phyloP scores from a whole-genome alignment of 345 rosid species.

The Aquilaria sinensis region DNA sequence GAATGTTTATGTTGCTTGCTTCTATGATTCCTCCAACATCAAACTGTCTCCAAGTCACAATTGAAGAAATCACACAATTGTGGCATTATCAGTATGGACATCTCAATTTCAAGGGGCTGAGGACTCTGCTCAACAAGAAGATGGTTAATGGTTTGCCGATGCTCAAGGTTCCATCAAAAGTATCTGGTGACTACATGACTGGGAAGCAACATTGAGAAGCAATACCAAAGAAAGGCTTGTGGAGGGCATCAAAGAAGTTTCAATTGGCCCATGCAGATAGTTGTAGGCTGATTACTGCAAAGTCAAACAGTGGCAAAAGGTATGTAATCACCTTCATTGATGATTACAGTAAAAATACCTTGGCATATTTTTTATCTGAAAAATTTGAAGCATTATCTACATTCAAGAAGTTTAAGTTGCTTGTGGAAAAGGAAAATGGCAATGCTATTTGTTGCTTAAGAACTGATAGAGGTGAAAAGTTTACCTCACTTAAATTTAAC shows the following conservation, averaged over 20 bases:
- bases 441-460: not conserved
- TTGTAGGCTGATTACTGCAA: not conserved
- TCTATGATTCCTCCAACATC: not conserved
- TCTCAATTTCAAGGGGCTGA: not conserved
- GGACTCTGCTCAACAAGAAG: not conserved
- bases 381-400: not conserved
- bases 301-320: not conserved
- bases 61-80: not conserved
- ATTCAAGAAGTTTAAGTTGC: not conserved
- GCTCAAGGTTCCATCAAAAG: not conserved
- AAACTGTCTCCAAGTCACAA: not conserved
- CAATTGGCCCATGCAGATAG: not conserved
- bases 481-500: not conserved
- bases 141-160: not conserved
- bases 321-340: not conserved
- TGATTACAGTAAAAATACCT: not conserved
- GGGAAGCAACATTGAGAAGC: not conserved
- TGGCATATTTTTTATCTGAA: too few relatives aligned
- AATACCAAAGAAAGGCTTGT: not conserved
- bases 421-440: not conserved
- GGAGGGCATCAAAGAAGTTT: not conserved
- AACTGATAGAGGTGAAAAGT: slow-evolving; percentile 8
- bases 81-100: not conserved
- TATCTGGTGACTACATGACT: not conserved
- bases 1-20: not conserved